These are phyloP conservation scores for Bryopsis sp. DNA, from an alignment of 139 green algal genomes.

Conservation along the genomic window DNA sequence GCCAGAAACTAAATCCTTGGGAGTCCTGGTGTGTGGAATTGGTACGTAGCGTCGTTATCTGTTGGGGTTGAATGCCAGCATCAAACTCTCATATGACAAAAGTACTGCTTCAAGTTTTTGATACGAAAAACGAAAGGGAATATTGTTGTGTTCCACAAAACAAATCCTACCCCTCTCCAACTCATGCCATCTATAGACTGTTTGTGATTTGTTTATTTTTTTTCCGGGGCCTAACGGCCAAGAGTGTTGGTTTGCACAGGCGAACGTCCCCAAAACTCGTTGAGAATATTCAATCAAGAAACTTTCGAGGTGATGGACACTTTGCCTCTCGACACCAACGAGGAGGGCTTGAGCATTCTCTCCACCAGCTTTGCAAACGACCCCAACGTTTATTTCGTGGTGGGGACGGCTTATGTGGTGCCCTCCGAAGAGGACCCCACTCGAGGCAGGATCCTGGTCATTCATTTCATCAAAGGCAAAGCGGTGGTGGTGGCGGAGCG, in stretches of 20 bases:
- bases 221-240: too few relatives aligned
- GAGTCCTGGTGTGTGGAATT: conserved; percentile 20
- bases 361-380: conserved; percentile 19
- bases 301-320: conserved; percentile 65
- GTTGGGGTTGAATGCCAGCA: too few relatives aligned
- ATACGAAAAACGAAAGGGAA: background rate
- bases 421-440: conserved; percentile 76
- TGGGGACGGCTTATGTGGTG: conserved; percentile 69
- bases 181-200: too few relatives aligned
- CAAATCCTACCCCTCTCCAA: background rate
- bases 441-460: conserved; percentile 44
- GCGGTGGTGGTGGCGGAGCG: conserved; percentile 56
- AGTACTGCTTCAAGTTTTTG: too few relatives aligned
- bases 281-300: conserved; percentile 65
- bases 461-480: conserved; percentile 23
- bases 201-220: too few relatives aligned
- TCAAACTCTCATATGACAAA: too few relatives aligned
- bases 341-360: conserved; percentile 48
- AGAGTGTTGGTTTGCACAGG: too few relatives aligned
- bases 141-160: background rate
- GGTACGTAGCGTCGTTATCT: background rate
- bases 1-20: conserved; percentile 25
- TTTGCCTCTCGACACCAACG: conserved; percentile 45
- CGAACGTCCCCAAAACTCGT: conserved; percentile 8
- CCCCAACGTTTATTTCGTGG: conserved; percentile 49